Base-by-base conservation (phyloP, 2,329 filamentous ascomycete genomes). In the Metarhizium sp. region DNA sequence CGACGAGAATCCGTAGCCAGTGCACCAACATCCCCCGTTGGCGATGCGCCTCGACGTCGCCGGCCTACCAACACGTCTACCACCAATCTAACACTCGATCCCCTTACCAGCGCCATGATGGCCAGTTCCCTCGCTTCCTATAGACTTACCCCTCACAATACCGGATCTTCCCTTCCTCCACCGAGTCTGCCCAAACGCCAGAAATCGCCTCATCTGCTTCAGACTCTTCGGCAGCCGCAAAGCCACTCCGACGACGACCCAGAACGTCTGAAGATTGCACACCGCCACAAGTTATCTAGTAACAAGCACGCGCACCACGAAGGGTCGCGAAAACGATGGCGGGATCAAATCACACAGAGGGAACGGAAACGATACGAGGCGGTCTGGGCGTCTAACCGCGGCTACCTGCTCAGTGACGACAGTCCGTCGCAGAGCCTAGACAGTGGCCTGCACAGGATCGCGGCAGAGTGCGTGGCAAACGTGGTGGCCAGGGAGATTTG, bases 321-420 rank as follows among this genome's bases (percentile, higher is more conserved):
- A 66, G 88, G 86, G 0, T 79, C 86, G 4, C 80, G 88, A 18
- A 85, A 83, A 63, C 81, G 87, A 6, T 94, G 89, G 89, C 80
- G 87, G 46, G 88, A 92, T 61, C 78, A 83, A 58, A 81, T 94
- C 46, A 88, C 86, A 0, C 78, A 82, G 50, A 75, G 82, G 5
- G 88, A 94, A 65, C 76, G 87, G n/a, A 88, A 87, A 64, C 79
- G 89, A 1, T 94, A 94, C 68, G 89, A 92, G 68, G 89, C 87
- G 2, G 80, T 94, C 1, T 94, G 88, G 88, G 89, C 89, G 1
- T 89, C 87, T 46, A 94, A 94, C 63, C 82, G 84, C 51, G 88
- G 88, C 0, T 57, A 83, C 0, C 70, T 81, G 8, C 66, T 79
- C 2, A 25, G 57, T 14, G 54, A 58, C 13, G 59, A 59, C 54